Base-by-base conservation (phyloP, 257 asterid genomes). In the Fraxinus pennsylvanica region DNA sequence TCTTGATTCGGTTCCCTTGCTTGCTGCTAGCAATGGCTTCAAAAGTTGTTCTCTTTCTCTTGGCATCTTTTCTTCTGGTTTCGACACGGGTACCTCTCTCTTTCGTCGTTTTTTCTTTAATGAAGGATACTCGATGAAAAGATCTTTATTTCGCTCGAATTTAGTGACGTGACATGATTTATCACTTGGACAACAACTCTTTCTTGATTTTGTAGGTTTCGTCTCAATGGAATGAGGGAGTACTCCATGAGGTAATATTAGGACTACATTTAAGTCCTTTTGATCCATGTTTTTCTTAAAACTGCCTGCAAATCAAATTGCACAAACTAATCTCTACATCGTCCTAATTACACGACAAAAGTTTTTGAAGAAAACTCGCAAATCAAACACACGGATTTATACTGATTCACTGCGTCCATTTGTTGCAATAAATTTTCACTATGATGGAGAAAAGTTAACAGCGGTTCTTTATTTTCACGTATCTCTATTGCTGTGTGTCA, bases 41-140 rank as follows among this genome's bases (percentile, higher is more conserved):
- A 17, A 75, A 72, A 22, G 33, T 41, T 71, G 6, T 32, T 14
- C 65, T 72, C 9, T n/a, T 79, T 22, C 74, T 75, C 5, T 66
- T 82, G 21, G 36, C 78, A 17, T 5, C 72, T 36, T 30, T 76
- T 32, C 79, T 82, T 72, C 59, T 79, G 1, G 41, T 63, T 12
- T 36, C 74, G 10, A 50, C 81, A 0, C 21, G 4, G 78, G 86
- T 82, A 65, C 5, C 33, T 25, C 22, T 63, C 69, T 8, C 17
- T 63, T 27, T 63, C 17, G 4, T 29, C 22, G 12, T 45, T 25
- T 50, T n/a, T 41, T 32, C 36, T 45, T 50, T 15, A 72, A 2
- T 27, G 65, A 2, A 12, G 19, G 59, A 41, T 47, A 17, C 17
- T 21, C 7, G 27, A 17, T 21, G 3, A 27, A 39, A 43, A 41